These are phyloP conservation scores for Paraleonurus japonicus DNA, from an alignment of 257 asterid genomes.

Conservation along the genomic window DNA sequence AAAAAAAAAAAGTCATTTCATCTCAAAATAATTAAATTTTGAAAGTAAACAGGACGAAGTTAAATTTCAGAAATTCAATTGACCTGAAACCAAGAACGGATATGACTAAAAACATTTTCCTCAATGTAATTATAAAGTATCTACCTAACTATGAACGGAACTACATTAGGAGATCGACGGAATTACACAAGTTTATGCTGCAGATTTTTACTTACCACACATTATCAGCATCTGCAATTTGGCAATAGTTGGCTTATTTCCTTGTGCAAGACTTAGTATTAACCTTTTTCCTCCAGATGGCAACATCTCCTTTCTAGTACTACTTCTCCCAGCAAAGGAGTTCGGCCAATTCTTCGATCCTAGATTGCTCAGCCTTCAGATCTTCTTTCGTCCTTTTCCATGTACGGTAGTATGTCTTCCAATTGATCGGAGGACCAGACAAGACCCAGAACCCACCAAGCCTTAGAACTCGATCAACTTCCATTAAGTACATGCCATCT, in stretches of 20 bases:
- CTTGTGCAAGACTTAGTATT: slow-evolving; percentile 61
- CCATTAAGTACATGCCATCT: slow-evolving; percentile 85
- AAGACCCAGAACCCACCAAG: slow-evolving; percentile 95
- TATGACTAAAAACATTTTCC: too few relatives aligned
- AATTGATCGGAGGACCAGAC: slow-evolving; percentile 96
- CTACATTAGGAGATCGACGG: background rate
- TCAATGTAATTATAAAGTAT: background rate
- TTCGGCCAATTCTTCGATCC: slow-evolving; percentile 77
- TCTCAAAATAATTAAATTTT: too few relatives aligned
- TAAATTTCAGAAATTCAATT: too few relatives aligned
- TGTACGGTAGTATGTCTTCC: slow-evolving; percentile 75
- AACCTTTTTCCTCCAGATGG: slow-evolving; percentile 68
- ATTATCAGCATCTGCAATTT: slow-evolving; percentile 56
- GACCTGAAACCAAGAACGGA: too few relatives aligned
- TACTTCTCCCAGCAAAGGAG: slow-evolving; percentile 96
- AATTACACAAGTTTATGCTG: background rate
- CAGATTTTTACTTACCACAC: slow-evolving; percentile 67
- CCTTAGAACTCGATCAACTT: slow-evolving; percentile 90
- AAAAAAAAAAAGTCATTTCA: too few relatives aligned
- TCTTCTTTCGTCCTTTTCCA: slow-evolving; percentile 90
- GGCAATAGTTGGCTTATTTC: slow-evolving; percentile 51
- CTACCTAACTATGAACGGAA: background rate
- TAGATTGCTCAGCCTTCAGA: slow-evolving; percentile 71
- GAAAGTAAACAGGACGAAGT: too few relatives aligned
- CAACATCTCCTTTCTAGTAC: slow-evolving; percentile 86